Conservation (phyloP, 371 early-diverging fungal species). For the Ordospora pajunii region DNA sequence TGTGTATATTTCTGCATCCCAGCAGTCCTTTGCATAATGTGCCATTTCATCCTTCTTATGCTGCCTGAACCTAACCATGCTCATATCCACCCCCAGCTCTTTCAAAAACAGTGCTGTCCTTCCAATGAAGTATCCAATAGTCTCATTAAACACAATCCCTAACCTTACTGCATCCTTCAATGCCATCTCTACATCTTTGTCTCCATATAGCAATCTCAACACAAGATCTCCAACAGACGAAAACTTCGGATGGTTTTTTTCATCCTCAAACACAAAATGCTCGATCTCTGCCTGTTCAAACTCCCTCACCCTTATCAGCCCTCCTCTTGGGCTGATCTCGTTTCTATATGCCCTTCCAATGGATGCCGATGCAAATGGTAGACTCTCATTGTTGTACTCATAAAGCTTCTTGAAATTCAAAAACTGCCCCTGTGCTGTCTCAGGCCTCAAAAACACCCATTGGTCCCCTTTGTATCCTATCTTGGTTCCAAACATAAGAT, state of each 20-base stretch:
- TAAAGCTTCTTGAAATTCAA: slow-evolving; percentile 87
- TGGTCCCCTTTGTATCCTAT: slow-evolving; percentile 89
- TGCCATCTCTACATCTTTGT: slow-evolving; percentile 62
- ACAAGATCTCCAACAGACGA: slow-evolving; percentile 68
- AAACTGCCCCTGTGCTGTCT: slow-evolving; percentile 99
- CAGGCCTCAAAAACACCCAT: slow-evolving; percentile 81
- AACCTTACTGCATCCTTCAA: slow-evolving; percentile 83
- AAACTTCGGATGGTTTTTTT: slow-evolving; percentile 84
- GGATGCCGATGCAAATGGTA: slow-evolving; percentile 96
- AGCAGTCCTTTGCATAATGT: slow-evolving; percentile 95
- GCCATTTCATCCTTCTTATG: slow-evolving; percentile 99
- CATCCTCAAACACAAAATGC: slow-evolving; percentile 86
- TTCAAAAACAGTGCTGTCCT: slow-evolving; percentile 81
- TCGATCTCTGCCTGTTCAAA: slow-evolving; percentile 99
- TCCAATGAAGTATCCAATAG: slow-evolving; percentile 92
- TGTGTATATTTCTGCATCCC: slow-evolving; percentile 60
- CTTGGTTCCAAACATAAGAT: slow-evolving; percentile 93
- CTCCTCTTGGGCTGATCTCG: slow-evolving; percentile 93
- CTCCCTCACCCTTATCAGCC: slow-evolving; percentile 90
- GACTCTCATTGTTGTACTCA: slow-evolving; percentile 88
- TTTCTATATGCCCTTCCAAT: slow-evolving; percentile 97
- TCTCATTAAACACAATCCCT: slow-evolving; percentile 81
- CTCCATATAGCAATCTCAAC: slow-evolving; percentile 67
- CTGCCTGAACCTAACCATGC: slow-evolving; percentile 87
- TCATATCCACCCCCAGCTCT: slow-evolving; percentile 79